Conservation (phyloP, 139 green algal species). For the Dunaliella primolecta region DNA sequence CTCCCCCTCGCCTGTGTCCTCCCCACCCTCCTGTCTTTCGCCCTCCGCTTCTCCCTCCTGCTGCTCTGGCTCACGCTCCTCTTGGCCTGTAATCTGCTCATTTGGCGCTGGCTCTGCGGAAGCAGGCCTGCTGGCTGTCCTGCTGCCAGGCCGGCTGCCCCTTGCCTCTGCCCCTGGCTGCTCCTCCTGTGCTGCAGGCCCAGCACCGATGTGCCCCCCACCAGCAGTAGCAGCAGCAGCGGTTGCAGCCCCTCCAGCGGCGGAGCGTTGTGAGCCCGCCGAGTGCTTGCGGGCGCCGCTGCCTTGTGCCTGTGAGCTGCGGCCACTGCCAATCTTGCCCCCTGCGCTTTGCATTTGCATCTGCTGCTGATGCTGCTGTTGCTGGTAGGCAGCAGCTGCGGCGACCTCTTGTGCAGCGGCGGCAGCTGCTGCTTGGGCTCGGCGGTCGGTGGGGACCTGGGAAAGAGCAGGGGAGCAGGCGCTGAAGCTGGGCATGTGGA, state of each 20-base stretch:
- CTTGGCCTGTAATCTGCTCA: background rate
- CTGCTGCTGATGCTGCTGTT: background rate
- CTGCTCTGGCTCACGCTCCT: background rate
- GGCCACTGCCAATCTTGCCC: background rate
- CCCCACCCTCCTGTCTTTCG: background rate
- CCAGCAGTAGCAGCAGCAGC: background rate
- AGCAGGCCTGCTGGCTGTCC: background rate
- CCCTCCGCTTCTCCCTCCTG: background rate
- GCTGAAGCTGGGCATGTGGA: no score
- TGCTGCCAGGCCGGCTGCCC: background rate
- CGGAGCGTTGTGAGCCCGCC: background rate
- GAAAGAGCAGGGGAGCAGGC: no score
- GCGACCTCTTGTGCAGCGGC: background rate
- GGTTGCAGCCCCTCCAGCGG: background rate
- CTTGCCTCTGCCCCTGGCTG: background rate
- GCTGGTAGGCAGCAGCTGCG: background rate
- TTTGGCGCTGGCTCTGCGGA: background rate
- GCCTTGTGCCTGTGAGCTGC: background rate
- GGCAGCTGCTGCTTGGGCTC: background rate
- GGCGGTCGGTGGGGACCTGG: background rate
- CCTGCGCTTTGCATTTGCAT: background rate
- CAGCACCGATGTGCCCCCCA: background rate
- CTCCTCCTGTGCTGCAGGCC: no score
- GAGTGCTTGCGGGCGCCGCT: background rate
- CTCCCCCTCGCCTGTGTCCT: background rate